Percentiles rank a stretch among this genome's conserved stretches.
phyloP scores from a whole-genome alignment of 176 grass and related monocot species.

The Pontederia paniculata region DNA sequence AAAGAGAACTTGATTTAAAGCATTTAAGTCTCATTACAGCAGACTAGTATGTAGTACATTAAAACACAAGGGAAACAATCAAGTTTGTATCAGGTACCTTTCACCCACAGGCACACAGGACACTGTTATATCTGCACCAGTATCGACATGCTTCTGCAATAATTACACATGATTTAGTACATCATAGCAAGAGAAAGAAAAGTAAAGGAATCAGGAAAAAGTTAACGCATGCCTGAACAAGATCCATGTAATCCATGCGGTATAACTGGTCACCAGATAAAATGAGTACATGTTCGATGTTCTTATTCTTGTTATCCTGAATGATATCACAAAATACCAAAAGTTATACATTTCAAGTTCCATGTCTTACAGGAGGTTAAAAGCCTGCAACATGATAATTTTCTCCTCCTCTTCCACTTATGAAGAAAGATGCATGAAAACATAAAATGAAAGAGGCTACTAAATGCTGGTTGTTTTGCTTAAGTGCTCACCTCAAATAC shows the following conservation, averaged over 20 bases:
- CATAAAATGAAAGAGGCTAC: too few relatives aligned
- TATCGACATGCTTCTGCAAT: conserved; percentile 59
- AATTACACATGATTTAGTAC: background rate
- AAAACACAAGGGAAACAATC: background rate
- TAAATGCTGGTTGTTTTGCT: background rate
- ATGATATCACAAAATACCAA: conserved; percentile 9
- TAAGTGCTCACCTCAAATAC: conserved; percentile 35
- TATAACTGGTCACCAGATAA: conserved; percentile 72
- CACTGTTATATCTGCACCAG: conserved; percentile 55
- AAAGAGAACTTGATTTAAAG: background rate
- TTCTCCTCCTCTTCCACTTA: background rate
- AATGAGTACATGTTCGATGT: conserved; percentile 58
- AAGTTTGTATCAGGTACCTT: conserved; percentile 27
- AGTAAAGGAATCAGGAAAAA: background rate
- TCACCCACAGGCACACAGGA: conserved; percentile 45
- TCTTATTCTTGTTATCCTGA: conserved; percentile 40
- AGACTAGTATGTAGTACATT: background rate
- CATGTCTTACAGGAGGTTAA: background rate
- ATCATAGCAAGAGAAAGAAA: background rate
- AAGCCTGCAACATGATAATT: background rate
- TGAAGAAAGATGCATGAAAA: too few relatives aligned
- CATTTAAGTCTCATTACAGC: too few relatives aligned
- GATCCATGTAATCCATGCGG: conserved; percentile 70
- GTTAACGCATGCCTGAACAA: conserved; percentile 33
- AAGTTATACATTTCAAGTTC: background rate